Base-by-base conservation (phyloP, 2,329 filamentous ascomycete species). In the Alternaria atra region DNA sequence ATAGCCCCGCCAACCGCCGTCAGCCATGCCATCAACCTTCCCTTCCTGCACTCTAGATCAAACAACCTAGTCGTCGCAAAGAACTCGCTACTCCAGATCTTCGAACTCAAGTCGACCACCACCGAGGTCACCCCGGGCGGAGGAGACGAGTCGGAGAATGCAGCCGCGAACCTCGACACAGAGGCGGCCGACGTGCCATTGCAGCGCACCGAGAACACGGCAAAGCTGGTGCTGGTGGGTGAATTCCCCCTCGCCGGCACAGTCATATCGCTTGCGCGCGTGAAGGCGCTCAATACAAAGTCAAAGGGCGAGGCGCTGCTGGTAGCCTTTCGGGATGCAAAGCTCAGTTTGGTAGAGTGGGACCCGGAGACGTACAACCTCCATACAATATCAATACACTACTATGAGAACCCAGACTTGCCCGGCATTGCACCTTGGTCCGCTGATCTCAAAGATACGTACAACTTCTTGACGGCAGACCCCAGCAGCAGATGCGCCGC, bases 321-420 rank as follows among this genome's bases (percentile, higher is more conserved):
- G 56, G 79, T 98, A 58, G 91, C 93, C 0, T 91, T 94, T 80
- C 91, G 91, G 74, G 93, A 97, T 80, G 95, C 95, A 42, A 97
- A 97, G 81, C 86, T 98, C 74, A 96, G 92, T 79, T 84, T 99
- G 78, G 85, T 97, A 57, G 92, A 97, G 81, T 99, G 95, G 95
- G 92, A 98, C 76, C 89, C 92, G 8, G 88, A 91, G 76, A 89
- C 88, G 68, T 86, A 91, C 79, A 87, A 87, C 52, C 89, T 98
- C 70, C 89, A 90, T 70, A 98, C 94, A 54, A 88, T 95, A 65
- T 98, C 94, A 52, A 94, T 99, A 72, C 95, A 99, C 82, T 98
- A 94, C 84, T 99, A 98, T 81, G 95, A 99, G 79, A 92, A 95
- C 77, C 94, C 97, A 74, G 94, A 97, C 75, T 84, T 94, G 63